These are phyloP conservation scores for Eurotiales sp. DNA, from an alignment of 2,329 filamentous ascomycete species.

Conservation along the genomic window DNA sequence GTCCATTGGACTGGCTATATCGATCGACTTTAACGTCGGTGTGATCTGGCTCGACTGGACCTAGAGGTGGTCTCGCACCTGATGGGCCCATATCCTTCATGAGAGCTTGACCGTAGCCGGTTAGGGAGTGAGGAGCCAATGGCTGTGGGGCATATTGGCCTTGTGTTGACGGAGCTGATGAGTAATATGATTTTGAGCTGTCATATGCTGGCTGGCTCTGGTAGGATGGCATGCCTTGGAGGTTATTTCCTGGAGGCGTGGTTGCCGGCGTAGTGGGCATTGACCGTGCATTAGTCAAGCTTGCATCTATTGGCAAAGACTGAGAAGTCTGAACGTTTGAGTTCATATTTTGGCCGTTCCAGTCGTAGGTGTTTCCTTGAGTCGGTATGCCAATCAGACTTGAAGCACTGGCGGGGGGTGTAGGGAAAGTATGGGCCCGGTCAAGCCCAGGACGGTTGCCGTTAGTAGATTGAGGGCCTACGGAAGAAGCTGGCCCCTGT, in stretches of 20 bases:
- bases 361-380: conserved; percentile 73
- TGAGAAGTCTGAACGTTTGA: conserved; percentile 60
- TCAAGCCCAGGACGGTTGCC: conserved; percentile 69
- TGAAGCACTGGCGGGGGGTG: conserved; percentile 87
- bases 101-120: conserved; percentile 65
- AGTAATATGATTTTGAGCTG: conserved; percentile 73
- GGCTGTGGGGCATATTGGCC: conserved; percentile 65
- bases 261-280: conserved; percentile 89
- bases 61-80: conserved; percentile 56
- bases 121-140: conserved; percentile 61
- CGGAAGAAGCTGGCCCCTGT: conserved; percentile 64
- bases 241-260: conserved; percentile 73
- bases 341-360: conserved; percentile 64
- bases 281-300: conserved; percentile 72
- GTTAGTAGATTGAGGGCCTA: conserved; percentile 50
- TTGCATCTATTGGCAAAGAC: conserved; percentile 76
- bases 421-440: conserved; percentile 87
- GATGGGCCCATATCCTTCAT: conserved; percentile 90
- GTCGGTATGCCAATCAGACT: conserved; percentile 74
- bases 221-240: conserved; percentile 78
- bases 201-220: conserved; percentile 71
- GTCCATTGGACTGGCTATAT: conserved; percentile 56
- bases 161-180: conserved; percentile 61
- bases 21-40: conserved; percentile 68
- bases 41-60: conserved; percentile 59